These are phyloP conservation scores for Penicillium psychrosexuale DNA, from an alignment of 2,329 filamentous ascomycete genomes.

Conservation along the genomic window DNA sequence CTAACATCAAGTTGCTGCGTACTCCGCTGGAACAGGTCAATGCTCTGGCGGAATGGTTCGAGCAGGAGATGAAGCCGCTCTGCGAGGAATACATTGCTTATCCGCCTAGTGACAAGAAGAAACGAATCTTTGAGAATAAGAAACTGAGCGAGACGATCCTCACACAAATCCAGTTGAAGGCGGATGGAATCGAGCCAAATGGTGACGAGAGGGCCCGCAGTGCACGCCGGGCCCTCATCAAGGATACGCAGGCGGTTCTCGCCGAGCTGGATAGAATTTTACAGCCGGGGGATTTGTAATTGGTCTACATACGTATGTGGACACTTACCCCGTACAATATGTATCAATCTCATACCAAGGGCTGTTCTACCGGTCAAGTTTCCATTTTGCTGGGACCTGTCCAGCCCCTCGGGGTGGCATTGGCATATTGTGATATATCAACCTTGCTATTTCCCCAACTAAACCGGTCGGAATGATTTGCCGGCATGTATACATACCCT, in stretches of 20 bases:
- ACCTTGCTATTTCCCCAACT: conserved; percentile 1
- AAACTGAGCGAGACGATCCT: conserved; percentile 45
- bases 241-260: conserved; percentile 42
- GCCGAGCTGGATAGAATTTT: conserved; percentile 37
- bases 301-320: background rate
- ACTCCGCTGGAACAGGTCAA: conserved; percentile 40
- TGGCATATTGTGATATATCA: conserved; percentile 6
- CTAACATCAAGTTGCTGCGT: conserved; percentile 33
- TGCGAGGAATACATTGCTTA: conserved; percentile 39
- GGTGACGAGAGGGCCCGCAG: conserved; percentile 57
- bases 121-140: conserved; percentile 43
- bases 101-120: conserved; percentile 41
- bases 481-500: background rate
- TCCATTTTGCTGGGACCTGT: conserved; percentile 1
- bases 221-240: conserved; percentile 48
- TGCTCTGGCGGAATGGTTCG: conserved; percentile 38
- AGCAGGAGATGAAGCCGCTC: conserved; percentile 37
- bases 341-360: background rate
- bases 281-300: conserved; percentile 7
- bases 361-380: background rate
- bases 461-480: conserved; percentile 4
- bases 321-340: background rate
- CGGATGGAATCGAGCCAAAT: conserved; percentile 73
- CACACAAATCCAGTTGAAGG: conserved; percentile 46
- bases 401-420: background rate